Evolutionary conservation across 192 early-diverging fungal genomes (phyloP).

Genomic region (Coemansia sp.): DNA sequence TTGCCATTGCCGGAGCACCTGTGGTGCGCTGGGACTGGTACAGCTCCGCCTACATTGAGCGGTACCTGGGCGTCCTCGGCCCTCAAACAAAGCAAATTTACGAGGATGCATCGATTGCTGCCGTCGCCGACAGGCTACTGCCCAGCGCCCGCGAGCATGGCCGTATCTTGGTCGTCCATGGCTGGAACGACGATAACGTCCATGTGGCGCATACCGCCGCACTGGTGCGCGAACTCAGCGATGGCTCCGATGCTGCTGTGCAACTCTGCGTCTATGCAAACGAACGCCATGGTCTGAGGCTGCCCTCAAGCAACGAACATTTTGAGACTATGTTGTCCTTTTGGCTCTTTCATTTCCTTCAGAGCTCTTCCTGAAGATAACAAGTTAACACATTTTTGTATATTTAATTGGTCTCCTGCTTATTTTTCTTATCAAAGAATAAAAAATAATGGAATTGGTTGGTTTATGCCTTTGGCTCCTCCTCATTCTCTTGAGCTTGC

Average conservation of each 20-base stretch:
- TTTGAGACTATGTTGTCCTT: conserved; percentile 76
- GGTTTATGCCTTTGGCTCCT: background rate
- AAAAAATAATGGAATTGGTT: too few relatives aligned
- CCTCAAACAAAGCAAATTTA: conserved; percentile 1
- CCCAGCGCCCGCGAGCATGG: conserved; percentile 32
- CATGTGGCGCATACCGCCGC: conserved; percentile 66
- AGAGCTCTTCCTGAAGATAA: background rate
- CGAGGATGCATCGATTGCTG: background rate
- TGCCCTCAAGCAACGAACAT: conserved; percentile 70
- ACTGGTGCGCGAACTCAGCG: conserved; percentile 34
- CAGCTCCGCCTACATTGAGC: conserved; percentile 73
- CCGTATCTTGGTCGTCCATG: conserved; percentile 71
- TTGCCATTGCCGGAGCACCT: conserved; percentile 70
- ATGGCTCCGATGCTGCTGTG: conserved; percentile 60
- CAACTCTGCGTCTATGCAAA: conserved; percentile 70
- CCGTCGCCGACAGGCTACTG: conserved; percentile 1
- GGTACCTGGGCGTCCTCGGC: conserved; percentile 64
- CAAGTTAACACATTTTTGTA: background rate
- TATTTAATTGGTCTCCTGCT: background rate
- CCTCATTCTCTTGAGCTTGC: background rate
- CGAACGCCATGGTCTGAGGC: conserved; percentile 73
- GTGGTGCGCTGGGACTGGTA: conserved; percentile 77
- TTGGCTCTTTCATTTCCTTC: conserved; percentile 63
- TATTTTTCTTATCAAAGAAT: too few relatives aligned
- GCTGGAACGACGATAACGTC: conserved; percentile 78